Conservation (phyloP, 2,329 filamentous ascomycete species). For the Botrytis sinoallii region DNA sequence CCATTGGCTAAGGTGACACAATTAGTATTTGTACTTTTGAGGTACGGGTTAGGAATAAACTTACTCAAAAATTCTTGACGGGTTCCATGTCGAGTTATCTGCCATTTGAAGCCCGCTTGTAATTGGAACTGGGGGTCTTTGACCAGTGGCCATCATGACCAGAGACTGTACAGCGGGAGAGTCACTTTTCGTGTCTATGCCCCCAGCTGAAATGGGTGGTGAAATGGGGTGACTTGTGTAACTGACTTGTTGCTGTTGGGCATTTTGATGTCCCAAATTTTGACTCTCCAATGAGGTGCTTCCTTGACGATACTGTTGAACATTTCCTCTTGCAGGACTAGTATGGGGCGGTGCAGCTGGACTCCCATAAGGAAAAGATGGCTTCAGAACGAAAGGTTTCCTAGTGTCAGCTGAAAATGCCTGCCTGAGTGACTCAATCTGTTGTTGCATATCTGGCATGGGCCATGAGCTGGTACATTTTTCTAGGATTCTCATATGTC, state of each 20-base stretch:
- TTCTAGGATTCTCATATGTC: conserved; percentile 92
- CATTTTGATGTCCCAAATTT: conserved; percentile 49
- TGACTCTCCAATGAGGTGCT: conserved; percentile 40
- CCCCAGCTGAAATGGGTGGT: conserved; percentile 72
- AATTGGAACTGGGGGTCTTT: conserved; percentile 47
- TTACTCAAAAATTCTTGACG: conserved; percentile 85
- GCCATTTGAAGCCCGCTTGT: conserved; percentile 41
- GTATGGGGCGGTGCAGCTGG: conserved; percentile 44
- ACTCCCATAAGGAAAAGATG: conserved; percentile 82
- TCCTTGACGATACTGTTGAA: conserved; percentile 33
- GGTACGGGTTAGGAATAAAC: conserved; percentile 39
- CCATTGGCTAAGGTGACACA: conserved; percentile 68
- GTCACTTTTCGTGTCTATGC: conserved; percentile 72
- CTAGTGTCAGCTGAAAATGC: conserved; percentile 85
- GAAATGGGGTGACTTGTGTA: conserved; percentile 70
- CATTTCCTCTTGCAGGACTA: conserved; percentile 28
- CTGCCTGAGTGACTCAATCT: conserved; percentile 83
- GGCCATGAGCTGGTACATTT: conserved; percentile 79
- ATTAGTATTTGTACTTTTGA: conserved; percentile 31
- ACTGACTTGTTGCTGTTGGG: conserved; percentile 57
- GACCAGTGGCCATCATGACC: conserved; percentile 63
- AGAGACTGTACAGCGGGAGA: conserved; percentile 70
- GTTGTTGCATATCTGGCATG: conserved; percentile 83
- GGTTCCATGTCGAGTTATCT: conserved; percentile 74
- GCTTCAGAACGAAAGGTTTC: conserved; percentile 85